A percentile compares a stretch with the other conserved stretches of the same genome.
phyloP scores from a whole-genome alignment of 441 rosid genomes.

The Erodium texanum region DNA sequence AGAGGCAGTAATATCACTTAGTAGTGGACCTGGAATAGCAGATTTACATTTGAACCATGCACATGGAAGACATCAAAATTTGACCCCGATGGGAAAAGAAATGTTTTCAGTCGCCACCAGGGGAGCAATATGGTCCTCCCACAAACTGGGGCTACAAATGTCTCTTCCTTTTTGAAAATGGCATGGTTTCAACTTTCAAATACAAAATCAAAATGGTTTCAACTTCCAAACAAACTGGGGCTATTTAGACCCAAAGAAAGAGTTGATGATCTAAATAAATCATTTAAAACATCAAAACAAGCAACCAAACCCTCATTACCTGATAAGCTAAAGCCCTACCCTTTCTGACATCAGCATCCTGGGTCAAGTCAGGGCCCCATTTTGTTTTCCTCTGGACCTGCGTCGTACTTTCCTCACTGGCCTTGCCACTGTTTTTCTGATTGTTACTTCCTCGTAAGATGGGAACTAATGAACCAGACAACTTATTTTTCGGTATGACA shows the following conservation, averaged over 20 bases:
- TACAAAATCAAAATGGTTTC: not conserved
- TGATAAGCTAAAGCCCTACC: slow-evolving; percentile 68
- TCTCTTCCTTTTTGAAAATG: slow-evolving; percentile 21
- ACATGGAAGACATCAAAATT: slow-evolving; percentile 43
- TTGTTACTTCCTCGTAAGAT: slow-evolving; percentile 49
- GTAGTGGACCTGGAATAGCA: slow-evolving; percentile 52
- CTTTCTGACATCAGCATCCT: slow-evolving; percentile 52
- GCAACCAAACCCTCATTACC: slow-evolving; percentile 33
- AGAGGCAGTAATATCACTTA: slow-evolving; percentile 57
- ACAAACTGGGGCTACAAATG: slow-evolving; percentile 31
- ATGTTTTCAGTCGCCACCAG: slow-evolving; percentile 31
- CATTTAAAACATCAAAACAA: not conserved
- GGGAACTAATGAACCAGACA: slow-evolving; percentile 78
- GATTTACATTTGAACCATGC: slow-evolving; percentile 53
- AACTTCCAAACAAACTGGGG: no score
- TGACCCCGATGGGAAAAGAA: slow-evolving; percentile 34
- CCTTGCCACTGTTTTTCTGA: slow-evolving; percentile 28
- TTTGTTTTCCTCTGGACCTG: slow-evolving; percentile 62
- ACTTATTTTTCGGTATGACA: slow-evolving; percentile 83
- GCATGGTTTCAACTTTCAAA: slow-evolving; percentile 9
- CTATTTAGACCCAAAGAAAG: not conserved
- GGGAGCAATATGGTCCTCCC: slow-evolving; percentile 34
- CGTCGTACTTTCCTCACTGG: slow-evolving; percentile 32
- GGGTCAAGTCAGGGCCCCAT: slow-evolving; percentile 74
- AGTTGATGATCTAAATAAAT: not conserved